phyloP scores from a whole-genome alignment of 164 flowering plant genomes.

The Euptelea pleiosperma region DNA sequence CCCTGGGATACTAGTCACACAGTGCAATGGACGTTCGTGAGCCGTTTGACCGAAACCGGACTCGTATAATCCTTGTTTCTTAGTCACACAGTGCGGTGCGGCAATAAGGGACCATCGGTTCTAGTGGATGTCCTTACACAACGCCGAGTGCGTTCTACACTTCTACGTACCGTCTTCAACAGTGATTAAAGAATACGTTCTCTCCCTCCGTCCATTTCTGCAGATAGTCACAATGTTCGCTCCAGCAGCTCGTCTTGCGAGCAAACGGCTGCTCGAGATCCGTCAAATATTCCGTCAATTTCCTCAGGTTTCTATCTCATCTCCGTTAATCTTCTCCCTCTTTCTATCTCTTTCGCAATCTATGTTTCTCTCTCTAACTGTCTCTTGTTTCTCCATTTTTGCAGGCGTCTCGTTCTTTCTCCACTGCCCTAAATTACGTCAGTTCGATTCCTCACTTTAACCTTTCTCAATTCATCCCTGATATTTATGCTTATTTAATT shows the following conservation, averaged over 20 bases:
- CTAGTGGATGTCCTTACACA: too few species aligned
- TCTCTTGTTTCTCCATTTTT: constrained; percentile 1
- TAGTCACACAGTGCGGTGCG: too few species aligned
- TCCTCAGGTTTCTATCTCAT: constrained; percentile 43
- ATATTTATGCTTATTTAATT: constrained; percentile 4
- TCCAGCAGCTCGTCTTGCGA: constrained; percentile 54
- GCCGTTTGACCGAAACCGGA: too few species aligned
- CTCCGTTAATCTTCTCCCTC: constrained; percentile 6
- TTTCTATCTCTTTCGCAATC: constrained; percentile 2
- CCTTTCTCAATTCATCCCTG: too few species aligned
- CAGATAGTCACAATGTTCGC: constrained; percentile 23
- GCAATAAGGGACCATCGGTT: too few species aligned
- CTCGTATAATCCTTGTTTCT: too few species aligned
- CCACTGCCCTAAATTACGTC: constrained; percentile 95
- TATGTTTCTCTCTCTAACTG: too few species aligned
- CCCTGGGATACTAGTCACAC: too few species aligned
- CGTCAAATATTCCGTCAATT: constrained; percentile 62
- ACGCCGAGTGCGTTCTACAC: too few species aligned
- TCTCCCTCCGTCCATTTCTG: constrained; percentile 7
- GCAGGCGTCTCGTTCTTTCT: constrained; percentile 73
- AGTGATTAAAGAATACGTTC: too few species aligned
- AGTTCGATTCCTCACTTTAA: constrained; percentile 27
- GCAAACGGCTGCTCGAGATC: constrained; percentile 68
- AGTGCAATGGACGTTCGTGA: too few species aligned
- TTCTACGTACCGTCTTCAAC: too few species aligned